phyloP scores from a whole-genome alignment of 257 asterid genomes.

The Echites panduratus region DNA sequence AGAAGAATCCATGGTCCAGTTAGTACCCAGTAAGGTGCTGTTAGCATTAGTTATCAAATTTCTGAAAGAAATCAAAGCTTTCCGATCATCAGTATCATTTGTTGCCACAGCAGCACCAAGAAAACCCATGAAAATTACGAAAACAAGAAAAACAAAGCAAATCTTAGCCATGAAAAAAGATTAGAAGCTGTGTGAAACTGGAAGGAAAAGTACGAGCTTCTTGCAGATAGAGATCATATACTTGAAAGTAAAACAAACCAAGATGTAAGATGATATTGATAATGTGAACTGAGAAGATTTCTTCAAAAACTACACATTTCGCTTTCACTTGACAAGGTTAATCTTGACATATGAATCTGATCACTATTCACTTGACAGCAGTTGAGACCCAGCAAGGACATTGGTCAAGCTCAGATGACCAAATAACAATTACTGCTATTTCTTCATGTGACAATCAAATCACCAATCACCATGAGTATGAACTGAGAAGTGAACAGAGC shows the following conservation, averaged over 20 bases:
- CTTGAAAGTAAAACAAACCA: too few relatives aligned
- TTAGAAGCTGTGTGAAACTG: background rate
- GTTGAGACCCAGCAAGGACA: too few relatives aligned
- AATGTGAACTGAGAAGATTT: background rate
- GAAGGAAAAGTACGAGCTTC: background rate
- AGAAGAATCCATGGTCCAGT: constrained; percentile 21
- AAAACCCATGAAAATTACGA: constrained; percentile 3
- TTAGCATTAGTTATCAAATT: constrained; percentile 21
- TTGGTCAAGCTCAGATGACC: too few relatives aligned
- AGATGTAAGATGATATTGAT: background rate
- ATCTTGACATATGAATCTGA: too few relatives aligned
- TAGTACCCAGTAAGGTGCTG: constrained; percentile 8
- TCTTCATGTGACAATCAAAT: too few relatives aligned
- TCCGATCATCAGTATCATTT: constrained; percentile 21
- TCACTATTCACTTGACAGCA: too few relatives aligned
- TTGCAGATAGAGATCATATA: background rate
- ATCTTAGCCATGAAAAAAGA: constrained; percentile 3
- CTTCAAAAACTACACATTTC: background rate
- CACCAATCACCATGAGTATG: too few relatives aligned
- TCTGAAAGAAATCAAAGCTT: constrained; percentile 25
- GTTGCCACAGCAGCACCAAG: constrained; percentile 14
- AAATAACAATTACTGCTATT: too few relatives aligned
- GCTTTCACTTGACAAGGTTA: too few relatives aligned
- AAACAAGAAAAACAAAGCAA: constrained; percentile 3
- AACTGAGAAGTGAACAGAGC: too few relatives aligned